Conservation (phyloP, 495 filamentous ascomycete species). For the Patellaria atrata region DNA sequence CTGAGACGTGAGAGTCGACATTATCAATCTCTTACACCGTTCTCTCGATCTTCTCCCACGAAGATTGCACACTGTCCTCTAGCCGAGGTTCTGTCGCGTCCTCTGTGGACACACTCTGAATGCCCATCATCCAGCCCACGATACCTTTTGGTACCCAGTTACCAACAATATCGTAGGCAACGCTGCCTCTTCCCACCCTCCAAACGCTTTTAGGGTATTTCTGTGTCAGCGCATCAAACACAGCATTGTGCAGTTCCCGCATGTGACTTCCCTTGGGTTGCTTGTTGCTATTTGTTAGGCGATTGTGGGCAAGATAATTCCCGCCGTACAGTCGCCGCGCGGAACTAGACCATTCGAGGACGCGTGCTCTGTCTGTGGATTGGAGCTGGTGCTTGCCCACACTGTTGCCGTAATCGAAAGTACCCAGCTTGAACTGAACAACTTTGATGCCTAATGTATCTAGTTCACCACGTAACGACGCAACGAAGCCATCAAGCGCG, state of each 20-base stretch:
- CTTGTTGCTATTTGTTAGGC: conserved; percentile 29
- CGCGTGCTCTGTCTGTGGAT: conserved; percentile 17
- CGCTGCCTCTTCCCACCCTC: conserved; percentile 67
- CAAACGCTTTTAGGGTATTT: conserved; percentile 37
- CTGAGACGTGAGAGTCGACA: not conserved
- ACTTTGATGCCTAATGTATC: conserved; percentile 55
- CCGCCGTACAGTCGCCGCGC: conserved; percentile 19
- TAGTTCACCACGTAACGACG: conserved; percentile 64
- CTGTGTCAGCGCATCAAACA: conserved; percentile 70
- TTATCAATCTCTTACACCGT: conserved; percentile 6
- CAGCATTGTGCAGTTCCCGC: conserved; percentile 62
- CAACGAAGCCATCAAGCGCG: conserved; percentile 66
- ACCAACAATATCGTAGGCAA: conserved; percentile 75
- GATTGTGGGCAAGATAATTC: conserved; percentile 40
- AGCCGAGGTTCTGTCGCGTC: conserved; percentile 16
- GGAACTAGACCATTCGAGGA: conserved; percentile 18
- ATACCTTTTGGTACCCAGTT: conserved; percentile 63
- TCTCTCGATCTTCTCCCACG: conserved; percentile 27
- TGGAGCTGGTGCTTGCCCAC: conserved; percentile 28
- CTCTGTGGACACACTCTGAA: conserved; percentile 33
- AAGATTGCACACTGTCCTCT: conserved; percentile 20
- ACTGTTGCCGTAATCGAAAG: conserved; percentile 49
- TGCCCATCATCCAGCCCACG: conserved; percentile 82
- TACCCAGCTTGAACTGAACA: conserved; percentile 73
- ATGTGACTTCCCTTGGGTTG: conserved; percentile 47